These are phyloP conservation scores for Isochrysis galbana DNA, from an alignment of 78 protist genomes.

Conservation along the genomic window DNA sequence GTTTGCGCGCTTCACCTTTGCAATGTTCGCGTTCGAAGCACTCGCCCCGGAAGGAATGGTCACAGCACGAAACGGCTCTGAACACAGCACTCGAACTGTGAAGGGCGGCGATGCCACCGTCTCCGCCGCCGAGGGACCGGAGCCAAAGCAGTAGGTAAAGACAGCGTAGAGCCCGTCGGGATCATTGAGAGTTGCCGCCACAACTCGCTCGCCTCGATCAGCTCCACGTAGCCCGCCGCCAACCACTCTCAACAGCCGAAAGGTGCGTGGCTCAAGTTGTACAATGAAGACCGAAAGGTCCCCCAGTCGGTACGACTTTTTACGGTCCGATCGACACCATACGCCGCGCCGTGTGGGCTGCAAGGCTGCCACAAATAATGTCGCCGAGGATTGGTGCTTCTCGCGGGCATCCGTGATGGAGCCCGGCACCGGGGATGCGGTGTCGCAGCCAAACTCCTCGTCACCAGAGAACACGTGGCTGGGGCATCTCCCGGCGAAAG, in stretches of 20 bases:
- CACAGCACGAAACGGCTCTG: neutral
- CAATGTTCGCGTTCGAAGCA: neutral
- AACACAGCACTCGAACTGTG: neutral
- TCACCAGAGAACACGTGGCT: too few relatives aligned
- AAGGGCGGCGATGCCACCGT: neutral
- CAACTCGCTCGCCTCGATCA: slow-evolving; percentile 15
- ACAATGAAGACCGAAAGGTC: slow-evolving; percentile 20
- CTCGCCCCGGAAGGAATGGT: neutral
- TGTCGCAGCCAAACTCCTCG: too few relatives aligned
- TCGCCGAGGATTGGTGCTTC: too few relatives aligned
- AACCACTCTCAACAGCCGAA: neutral
- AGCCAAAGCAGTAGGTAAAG: neutral
- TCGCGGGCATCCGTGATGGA: too few relatives aligned
- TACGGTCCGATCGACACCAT: slow-evolving; percentile 40
- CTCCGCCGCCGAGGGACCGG: slow-evolving; percentile 20
- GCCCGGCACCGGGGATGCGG: too few relatives aligned
- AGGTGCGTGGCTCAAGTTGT: neutral
- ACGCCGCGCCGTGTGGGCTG: slow-evolving; percentile 37
- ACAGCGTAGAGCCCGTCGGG: neutral
- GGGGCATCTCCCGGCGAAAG: too few relatives aligned
- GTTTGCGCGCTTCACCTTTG: neutral
- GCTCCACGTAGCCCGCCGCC: slow-evolving; percentile 19
- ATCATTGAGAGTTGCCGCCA: neutral
- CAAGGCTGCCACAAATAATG: neutral
- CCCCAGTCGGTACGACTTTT: slow-evolving; percentile 29